A percentile compares a stretch with the other conserved stretches of the same genome.
phyloP scores from a whole-genome alignment of 2,329 filamentous ascomycete genomes.

The Neopestalotiopsis sp. region DNA sequence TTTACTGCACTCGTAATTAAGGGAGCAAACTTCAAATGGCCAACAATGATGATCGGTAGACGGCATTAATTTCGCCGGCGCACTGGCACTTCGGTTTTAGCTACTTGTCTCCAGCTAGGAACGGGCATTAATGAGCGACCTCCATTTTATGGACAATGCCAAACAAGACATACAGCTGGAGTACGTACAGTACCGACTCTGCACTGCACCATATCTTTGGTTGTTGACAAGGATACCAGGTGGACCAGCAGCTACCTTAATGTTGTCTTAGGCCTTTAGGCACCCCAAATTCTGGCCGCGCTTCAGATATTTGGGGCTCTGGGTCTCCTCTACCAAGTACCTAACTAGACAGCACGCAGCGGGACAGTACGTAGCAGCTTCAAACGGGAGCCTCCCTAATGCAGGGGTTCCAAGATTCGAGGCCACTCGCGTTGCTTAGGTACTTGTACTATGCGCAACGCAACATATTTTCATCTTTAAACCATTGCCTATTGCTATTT shows the following conservation, averaged over 20 bases:
- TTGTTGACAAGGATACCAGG: neutral
- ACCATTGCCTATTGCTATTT: neutral
- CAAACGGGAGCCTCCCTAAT: slow-evolving; percentile 11
- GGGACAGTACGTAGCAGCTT: neutral
- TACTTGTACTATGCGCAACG: neutral
- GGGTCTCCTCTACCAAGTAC: too few species aligned
- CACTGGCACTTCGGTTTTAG: neutral
- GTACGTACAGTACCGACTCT: too few species aligned
- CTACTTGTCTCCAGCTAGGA: too few species aligned
- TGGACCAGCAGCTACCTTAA: neutral
- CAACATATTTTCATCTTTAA: neutral
- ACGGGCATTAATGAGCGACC: neutral
- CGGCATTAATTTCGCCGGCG: slow-evolving; percentile 8
- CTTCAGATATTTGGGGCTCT: slow-evolving; percentile 5
- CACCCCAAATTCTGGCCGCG: neutral
- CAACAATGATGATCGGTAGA: neutral
- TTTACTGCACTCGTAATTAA: slow-evolving; percentile 44
- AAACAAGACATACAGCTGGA: neutral
- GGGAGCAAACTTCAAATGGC: neutral
- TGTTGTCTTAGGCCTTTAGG: neutral
- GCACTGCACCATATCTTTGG: neutral
- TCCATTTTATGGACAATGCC: neutral
- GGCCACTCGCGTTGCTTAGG: neutral
- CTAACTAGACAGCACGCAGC: too few species aligned
- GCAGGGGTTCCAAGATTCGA: slow-evolving; percentile 7